Evolutionary conservation across 306 rosid genomes (phyloP), one percentile per base, ranked within the genome.

Genomic region (Vigna radiata): DNA sequence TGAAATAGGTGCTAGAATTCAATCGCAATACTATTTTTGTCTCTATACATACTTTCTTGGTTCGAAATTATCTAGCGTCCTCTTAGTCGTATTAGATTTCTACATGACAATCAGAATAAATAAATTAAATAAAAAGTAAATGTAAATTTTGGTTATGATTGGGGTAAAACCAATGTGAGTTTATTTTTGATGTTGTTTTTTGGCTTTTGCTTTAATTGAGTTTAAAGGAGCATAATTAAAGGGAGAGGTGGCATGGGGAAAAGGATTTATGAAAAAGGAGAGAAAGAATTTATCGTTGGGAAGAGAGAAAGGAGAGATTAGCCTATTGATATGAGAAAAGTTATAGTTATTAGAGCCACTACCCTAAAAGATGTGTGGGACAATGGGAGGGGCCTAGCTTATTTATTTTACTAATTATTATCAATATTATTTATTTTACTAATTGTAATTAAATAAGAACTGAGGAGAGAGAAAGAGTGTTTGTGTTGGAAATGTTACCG

Each of bases 261-360:
- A 69, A 33, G 60, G 76, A 59, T 68, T 68, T 14, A 64, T 10
- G 27, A 8, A 81, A 75, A 81, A 75, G 59, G 31, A 19, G 46
- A 1, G 29, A 70, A 39, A 71, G 2, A 48, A 62, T 54, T 72
- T 43, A 27, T 73, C 58, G 63, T 85, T 27, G 88, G 81, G 68
- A 76, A 54, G 46, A 54, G 85, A 81, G 61, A 74, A 79, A 79
- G 74, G 19, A 1, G 21, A 11, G 62, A 76, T 75, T 70, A 46
- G 6, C 36, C 52, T 69, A 79, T 65, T 46, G 55, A 54, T 33
- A 62, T 4, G 0, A 1, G 23, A 81, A 81, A 77, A 73, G 81
- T 69, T 63, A 77, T 78, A 11, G 85, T 73, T 69, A 85, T 81
- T 74, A 81, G 85, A 33, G 82, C 83, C 80, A 23, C 13, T 44